Conservation (phyloP, 2,329 filamentous ascomycete genomes). For the Fusarium euwallaceae region DNA sequence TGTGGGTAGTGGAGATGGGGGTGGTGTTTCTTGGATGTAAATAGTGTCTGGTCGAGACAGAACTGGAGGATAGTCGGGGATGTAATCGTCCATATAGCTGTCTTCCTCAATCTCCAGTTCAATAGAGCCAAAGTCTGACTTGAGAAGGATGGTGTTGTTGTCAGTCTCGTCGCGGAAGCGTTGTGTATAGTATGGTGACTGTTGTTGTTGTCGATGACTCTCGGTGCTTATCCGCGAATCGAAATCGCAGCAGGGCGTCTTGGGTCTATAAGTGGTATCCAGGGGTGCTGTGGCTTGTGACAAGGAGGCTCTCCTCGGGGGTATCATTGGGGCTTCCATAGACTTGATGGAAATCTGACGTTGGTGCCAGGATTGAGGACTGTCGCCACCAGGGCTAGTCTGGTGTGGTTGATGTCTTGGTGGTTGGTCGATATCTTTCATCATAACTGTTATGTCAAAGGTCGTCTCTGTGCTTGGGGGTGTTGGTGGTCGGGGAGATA, state of each 20-base stretch:
- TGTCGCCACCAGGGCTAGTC: conserved; percentile 11
- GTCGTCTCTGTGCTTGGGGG: conserved; percentile 39
- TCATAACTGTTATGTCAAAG: conserved; percentile 35
- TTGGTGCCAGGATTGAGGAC: conserved; percentile 5
- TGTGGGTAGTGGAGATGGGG: conserved; percentile 52
- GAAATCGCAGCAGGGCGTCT: conserved; percentile 27
- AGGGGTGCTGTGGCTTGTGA: conserved; percentile 21
- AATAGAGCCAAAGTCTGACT: conserved; percentile 38
- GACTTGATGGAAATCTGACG: conserved; percentile 33
- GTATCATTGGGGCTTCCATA: conserved; percentile 38
- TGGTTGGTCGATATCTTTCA: conserved; percentile 16
- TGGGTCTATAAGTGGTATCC: conserved; percentile 20
- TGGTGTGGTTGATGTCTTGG: conserved; percentile 4
- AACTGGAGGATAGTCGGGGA: neutral
- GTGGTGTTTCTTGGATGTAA: conserved; percentile 51
- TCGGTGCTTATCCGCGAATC: conserved; percentile 16
- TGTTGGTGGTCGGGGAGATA: conserved; percentile 51
- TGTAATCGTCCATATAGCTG: conserved; percentile 20
- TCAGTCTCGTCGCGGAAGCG: conserved; percentile 37
- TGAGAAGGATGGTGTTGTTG: conserved; percentile 34
- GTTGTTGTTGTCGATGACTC: conserved; percentile 22
- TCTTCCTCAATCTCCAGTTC: conserved; percentile 40
- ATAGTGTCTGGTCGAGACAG: conserved; percentile 39
- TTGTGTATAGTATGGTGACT: conserved; percentile 18
- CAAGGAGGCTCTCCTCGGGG: conserved; percentile 39